These are phyloP conservation scores for Bauhinia variegata DNA, from an alignment of 306 rosid species.

Conservation along the genomic window DNA sequence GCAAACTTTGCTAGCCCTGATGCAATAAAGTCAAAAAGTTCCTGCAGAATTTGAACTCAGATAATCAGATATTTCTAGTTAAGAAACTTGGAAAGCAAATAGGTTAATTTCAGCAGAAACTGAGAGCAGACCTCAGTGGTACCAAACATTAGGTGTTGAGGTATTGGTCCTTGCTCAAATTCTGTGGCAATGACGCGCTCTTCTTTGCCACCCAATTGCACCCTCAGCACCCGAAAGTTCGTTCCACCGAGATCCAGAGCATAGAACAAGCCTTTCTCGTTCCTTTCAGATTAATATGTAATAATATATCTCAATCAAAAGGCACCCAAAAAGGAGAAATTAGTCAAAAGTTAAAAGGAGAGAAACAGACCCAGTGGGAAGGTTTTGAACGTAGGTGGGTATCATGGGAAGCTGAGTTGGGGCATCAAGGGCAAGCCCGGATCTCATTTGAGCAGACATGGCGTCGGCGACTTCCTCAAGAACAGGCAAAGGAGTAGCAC, in stretches of 20 bases:
- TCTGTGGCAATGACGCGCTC: slow-evolving; percentile 75
- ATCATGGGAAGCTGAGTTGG: slow-evolving; percentile 83
- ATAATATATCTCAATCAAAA: no score
- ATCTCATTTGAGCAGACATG: slow-evolving; percentile 71
- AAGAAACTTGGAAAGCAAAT: neutral
- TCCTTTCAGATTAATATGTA: slow-evolving; percentile 44
- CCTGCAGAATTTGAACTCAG: slow-evolving; percentile 42
- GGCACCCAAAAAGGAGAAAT: no score
- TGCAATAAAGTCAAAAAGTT: slow-evolving; percentile 89
- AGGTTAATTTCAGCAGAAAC: neutral
- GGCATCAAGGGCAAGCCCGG: slow-evolving; percentile 68
- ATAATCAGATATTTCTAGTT: neutral
- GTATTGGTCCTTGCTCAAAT: slow-evolving; percentile 79
- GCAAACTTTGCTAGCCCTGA: slow-evolving; percentile 71
- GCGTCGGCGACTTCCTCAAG: slow-evolving; percentile 70
- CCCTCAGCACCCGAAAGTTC: slow-evolving; percentile 84
- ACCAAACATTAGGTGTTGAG: slow-evolving; percentile 72
- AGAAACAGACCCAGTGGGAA: slow-evolving; percentile 81
- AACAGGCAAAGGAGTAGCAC: slow-evolving; percentile 75
- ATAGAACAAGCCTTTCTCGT: slow-evolving; percentile 86
- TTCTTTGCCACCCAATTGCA: slow-evolving; percentile 79
- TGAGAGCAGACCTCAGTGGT: slow-evolving; percentile 62
- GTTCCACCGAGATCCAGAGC: slow-evolving; percentile 98
- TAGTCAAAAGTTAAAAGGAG: neutral
- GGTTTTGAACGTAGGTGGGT: slow-evolving; percentile 72